A percentile compares a stretch with the other conserved stretches of the same genome.
Conservation (phyloP, 371 early-diverging fungal species). For the Encephalitozoon cuniculi region DNA sequence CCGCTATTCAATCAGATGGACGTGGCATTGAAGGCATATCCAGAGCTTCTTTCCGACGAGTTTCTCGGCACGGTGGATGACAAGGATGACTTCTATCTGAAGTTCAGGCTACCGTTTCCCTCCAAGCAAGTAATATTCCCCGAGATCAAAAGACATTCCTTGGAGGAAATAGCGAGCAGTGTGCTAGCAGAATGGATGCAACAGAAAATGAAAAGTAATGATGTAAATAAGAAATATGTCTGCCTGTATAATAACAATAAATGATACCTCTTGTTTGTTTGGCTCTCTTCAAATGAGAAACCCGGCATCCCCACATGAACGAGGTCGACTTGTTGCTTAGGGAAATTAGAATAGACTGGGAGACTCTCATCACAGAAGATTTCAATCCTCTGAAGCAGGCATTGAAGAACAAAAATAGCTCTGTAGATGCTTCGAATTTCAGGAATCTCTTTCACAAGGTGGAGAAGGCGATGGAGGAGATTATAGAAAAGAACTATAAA, state of each 20-base stretch:
- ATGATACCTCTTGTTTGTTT: not conserved
- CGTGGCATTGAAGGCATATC: slow-evolving; percentile 14
- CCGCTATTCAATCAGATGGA: slow-evolving; percentile 30
- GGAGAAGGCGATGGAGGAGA: slow-evolving; percentile 51
- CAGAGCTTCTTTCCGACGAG: slow-evolving; percentile 26
- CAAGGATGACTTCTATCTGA: slow-evolving; percentile 7
- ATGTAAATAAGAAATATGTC: not conserved
- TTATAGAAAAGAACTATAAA: slow-evolving; percentile 49
- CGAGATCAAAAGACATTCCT: not conserved
- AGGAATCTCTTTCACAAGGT: slow-evolving; percentile 52
- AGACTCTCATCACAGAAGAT: slow-evolving; percentile 41
- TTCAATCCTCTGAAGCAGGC: slow-evolving; percentile 51
- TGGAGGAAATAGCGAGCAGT: slow-evolving; percentile 40
- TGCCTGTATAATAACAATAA: not conserved
- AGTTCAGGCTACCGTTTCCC: not conserved
- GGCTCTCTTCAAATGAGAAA: not conserved
- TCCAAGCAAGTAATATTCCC: not conserved
- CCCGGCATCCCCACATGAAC: slow-evolving; percentile 19
- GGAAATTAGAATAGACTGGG: slow-evolving; percentile 58
- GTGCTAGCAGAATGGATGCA: slow-evolving; percentile 27
- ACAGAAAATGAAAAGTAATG: not conserved
- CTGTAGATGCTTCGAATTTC: slow-evolving; percentile 17
- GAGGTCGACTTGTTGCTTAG: slow-evolving; percentile 40
- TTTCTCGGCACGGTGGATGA: not conserved
- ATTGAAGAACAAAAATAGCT: slow-evolving; percentile 29